Evolutionary conservation across 2,329 filamentous ascomycete genomes (phyloP).

Genomic region (Alternaria sp.): DNA sequence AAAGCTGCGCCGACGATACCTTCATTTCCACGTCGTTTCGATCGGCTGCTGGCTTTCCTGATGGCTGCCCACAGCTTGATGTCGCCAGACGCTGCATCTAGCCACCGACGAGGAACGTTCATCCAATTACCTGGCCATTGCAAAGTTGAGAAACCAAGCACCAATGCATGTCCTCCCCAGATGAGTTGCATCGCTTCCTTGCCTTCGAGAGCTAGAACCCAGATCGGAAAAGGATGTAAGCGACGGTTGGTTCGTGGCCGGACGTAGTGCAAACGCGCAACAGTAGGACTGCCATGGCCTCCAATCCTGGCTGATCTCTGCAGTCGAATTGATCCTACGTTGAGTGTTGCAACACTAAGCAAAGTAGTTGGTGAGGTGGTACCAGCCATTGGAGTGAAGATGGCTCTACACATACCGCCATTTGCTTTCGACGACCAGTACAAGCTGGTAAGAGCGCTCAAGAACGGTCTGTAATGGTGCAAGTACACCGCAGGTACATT

Average conservation of each 20-base stretch:
- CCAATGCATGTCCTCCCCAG: background rate
- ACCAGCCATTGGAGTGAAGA: background rate
- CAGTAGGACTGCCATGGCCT: background rate
- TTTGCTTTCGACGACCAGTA: background rate
- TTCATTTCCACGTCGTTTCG: too few species aligned
- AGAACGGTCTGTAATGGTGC: too few species aligned
- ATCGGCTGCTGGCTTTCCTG: too few species aligned
- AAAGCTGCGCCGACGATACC: too few species aligned
- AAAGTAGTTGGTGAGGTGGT: background rate
- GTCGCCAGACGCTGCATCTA: background rate
- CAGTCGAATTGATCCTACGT: background rate
- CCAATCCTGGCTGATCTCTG: background rate
- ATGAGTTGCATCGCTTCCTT: background rate
- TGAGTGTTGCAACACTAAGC: background rate
- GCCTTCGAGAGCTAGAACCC: background rate
- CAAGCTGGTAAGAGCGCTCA: too few species aligned
- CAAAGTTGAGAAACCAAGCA: background rate
- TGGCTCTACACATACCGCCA: background rate
- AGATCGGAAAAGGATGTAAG: background rate
- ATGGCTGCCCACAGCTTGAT: background rate
- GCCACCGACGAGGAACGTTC: background rate
- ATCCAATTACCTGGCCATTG: background rate
- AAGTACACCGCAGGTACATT: background rate
- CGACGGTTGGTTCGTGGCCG: background rate
- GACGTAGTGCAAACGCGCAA: background rate